Conservation (phyloP, 139 green algal genomes). For the Chlamydomonas incerta region DNA sequence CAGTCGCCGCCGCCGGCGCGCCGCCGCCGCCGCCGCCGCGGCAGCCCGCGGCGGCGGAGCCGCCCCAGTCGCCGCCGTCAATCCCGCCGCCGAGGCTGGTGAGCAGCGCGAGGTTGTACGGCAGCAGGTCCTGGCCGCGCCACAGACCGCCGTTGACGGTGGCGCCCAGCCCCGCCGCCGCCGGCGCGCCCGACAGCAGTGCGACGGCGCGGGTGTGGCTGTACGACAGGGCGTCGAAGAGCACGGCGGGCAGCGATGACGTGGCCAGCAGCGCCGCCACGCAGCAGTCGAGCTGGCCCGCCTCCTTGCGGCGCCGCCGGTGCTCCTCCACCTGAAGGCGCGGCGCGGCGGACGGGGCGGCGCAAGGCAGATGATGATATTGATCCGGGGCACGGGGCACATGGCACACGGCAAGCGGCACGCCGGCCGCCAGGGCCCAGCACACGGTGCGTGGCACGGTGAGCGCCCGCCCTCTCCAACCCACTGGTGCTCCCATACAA, state of each 20-base stretch:
- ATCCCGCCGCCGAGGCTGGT: conserved; percentile 15
- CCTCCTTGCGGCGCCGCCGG: conserved; percentile 30
- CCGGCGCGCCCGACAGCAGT: not conserved
- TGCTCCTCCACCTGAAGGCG: conserved; percentile 3
- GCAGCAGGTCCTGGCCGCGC: conserved; percentile 11
- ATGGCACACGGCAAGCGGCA: too few species aligned
- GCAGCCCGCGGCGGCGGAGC: not conserved
- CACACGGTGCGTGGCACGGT: too few species aligned
- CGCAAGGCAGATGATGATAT: too few species aligned
- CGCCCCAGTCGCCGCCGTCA: conserved; percentile 19
- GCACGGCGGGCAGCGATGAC: not conserved
- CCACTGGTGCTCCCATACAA: too few species aligned
- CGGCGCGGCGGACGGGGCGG: too few species aligned
- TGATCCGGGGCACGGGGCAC: too few species aligned
- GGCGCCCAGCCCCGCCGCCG: not conserved
- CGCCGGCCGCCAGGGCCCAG: too few species aligned
- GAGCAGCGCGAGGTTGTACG: conserved; percentile 15
- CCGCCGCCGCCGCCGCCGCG: not conserved
- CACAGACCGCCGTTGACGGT: conserved; percentile 8
- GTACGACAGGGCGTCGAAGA: conserved; percentile 31
- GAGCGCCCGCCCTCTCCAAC: too few species aligned
- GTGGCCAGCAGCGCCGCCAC: conserved; percentile 31
- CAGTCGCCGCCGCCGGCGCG: not conserved
- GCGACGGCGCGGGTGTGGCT: not conserved
- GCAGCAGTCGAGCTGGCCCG: conserved; percentile 28